Base-by-base conservation (phyloP, 2,329 filamentous ascomycete genomes). In the Fusarium fracticaudum region DNA sequence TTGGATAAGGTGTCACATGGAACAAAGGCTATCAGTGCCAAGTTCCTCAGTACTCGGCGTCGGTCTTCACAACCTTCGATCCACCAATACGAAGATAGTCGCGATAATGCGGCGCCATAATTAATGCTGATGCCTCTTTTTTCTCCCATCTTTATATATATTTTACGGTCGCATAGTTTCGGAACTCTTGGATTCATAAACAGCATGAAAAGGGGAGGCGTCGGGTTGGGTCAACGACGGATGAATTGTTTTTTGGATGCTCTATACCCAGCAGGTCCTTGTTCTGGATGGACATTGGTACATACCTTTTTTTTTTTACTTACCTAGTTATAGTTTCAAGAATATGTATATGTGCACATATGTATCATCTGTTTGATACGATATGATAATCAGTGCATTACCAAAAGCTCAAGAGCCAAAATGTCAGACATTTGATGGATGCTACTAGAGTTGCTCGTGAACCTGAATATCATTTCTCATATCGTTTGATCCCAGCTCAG, bases 61-160 rank as follows among this genome's bases (percentile, higher is more conserved):
- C 79, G 78, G 35, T 80, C 79, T 26, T 82, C 79, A 13, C 80
- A 80, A 31, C 78, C 77, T 22, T 76, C 78, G n/a, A 71, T 79
- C 40, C 80, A 81, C 40, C 75, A 82, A 54, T 76, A 65, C 50
- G 80, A 81, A 61, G 78, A 77, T 44, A 77, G 67, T 40, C 51
- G 69, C 38, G 62, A 66, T 12, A 67, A 64, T 22, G 58, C 67
- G 57, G 60, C 61, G 31, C 50, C 60, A 47, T 62, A 72, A 55
- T 59, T 79, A 71, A 77, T 71, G 70, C 63, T 67, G 62, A 71
- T 70, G 45, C 45, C 50, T 54, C 65, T 66, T 68, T 68, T 68
- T 51, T 64, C 33, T 45, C 45, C 50, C 45, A 50, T 59, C 60
- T 43, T 62, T 61, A 48, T 74, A 41, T 57, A 31, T 70, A 58